Evolutionary conservation across 768 basidiomycete species (phyloP), one percentile per base, ranked within the genome.

Genomic region (Pleurotus djamor): DNA sequence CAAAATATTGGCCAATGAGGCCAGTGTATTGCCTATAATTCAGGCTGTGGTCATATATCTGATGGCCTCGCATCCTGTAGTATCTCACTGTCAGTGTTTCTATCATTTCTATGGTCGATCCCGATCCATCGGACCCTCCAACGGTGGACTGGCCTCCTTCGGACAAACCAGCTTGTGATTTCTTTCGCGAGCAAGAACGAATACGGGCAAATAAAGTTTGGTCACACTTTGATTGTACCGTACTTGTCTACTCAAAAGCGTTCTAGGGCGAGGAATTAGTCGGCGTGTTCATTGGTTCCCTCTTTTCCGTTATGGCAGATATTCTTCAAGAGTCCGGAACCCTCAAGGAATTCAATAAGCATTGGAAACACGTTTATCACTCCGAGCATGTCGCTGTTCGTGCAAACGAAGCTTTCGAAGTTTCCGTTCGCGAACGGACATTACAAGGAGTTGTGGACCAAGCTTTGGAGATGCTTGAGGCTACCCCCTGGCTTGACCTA

Each of bases 201-300:
- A 41, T n/a, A 9, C 9, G 21, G 38, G 9, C 38, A 10, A 10
- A 41, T 41, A 41, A n/a, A n/a, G 38, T 41, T 10, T 41, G 38
- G n/a, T 10, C n/a, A 9, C 10, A 9, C 9, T 9, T 28, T 28
- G 21, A 28, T 28, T 28, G 21, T 28, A 28, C 21, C 21, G 21
- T 28, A 28, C 10, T 41, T 41, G 38, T n/a, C 9, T 41, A n/a
- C 38, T n/a, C n/a, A 41, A 41, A 10, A n/a, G 10, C 9, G 10
- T 41, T 41, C 10, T 10, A 59, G 58, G 58, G 48, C 36, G 58
- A 59, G 36, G 58, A 59, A 38, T 35, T 51, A 17, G 58, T 48
- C 16, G 58, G 14, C 17, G 58, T 47, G 34, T 59, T 59, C 32
- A 48, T 59, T 32, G 58, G 48, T 36, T 48, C 58, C 48, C 48